Base-by-base conservation (phyloP, 2,329 filamentous ascomycete genomes). In the Neonectria hederae region DNA sequence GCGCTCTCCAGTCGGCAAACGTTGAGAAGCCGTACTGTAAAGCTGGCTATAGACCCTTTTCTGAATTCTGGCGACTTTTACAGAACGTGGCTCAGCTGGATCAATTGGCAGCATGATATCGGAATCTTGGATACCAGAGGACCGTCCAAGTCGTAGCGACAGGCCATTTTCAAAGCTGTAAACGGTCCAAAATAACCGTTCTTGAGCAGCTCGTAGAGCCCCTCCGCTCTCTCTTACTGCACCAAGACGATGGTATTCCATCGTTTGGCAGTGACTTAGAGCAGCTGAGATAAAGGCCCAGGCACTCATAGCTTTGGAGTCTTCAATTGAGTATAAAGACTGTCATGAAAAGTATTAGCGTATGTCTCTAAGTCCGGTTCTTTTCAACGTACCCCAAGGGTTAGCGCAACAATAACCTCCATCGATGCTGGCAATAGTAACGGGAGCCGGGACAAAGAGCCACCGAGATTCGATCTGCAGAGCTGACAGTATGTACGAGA, bases 211-310 rank as follows among this genome's bases (percentile, higher is more conserved):
- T 26, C 30, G 42, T 10, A 9, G 1, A 4, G 3, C 0, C 9
- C 48, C n/a, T 26, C 22, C 8, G 7, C 2, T 4, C 2, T 17
- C 13, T 45, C 24, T 46, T 38, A 22, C 8, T 11, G 14, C n/a
- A 5, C 38, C 10, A 1, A 46, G 49, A 1, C 69, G 73, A 64
- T 80, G 77, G 19, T 78, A 77, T 17, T 76, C 74, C 1, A 80
- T 56, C 0, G 75, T 78, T 22, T 77, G 72, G 35, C 77, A 80
- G 6, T 76, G 59, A 32, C 72, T 75, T 13, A 75, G 65, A 6
- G 79, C 78, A n/a, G 68, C 68, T 4, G 79, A 79, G 24, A 80
- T 77, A n/a, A 77, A 73, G 4, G 66, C 76, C 74, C 78, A 81
- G 13, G 78, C 77, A 45, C 71, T 51, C 19, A 69, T 68, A 5